These are phyloP conservation scores for Monosporascus sp. DNA, from an alignment of 2,329 filamentous ascomycete species.

Conservation along the genomic window DNA sequence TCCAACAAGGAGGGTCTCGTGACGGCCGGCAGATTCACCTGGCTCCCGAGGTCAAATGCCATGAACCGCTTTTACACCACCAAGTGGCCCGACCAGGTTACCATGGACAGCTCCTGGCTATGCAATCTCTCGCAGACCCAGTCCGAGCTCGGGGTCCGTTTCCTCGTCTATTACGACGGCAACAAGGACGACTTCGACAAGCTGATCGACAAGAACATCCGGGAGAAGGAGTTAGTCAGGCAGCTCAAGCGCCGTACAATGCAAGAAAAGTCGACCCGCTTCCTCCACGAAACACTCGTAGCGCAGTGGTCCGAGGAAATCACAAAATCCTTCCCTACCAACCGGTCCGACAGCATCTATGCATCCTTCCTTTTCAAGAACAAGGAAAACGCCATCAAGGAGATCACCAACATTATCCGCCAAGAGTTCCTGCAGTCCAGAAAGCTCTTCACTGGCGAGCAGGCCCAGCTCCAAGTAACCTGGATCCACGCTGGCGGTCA, in stretches of 20 bases:
- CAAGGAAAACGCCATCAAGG: not conserved
- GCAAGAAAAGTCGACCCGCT: constrained; percentile 18
- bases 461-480: constrained; percentile 11
- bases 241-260: constrained; percentile 18
- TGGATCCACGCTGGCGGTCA: constrained; percentile 18
- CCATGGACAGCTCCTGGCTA: constrained; percentile 23
- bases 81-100: constrained; percentile 22
- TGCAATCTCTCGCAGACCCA: constrained; percentile 4
- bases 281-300: constrained; percentile 25
- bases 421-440: constrained; percentile 13
- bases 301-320: constrained; percentile 25
- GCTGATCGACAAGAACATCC: constrained; percentile 9
- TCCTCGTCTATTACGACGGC: constrained; percentile 14
- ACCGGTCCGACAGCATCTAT: constrained; percentile 20
- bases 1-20: constrained; percentile 4
- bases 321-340: constrained; percentile 15
- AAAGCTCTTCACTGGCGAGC: constrained; percentile 9
- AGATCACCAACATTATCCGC: constrained; percentile 8
- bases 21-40: constrained; percentile 21
- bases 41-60: constrained; percentile 2
- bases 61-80: constrained; percentile 15
- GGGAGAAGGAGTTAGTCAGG: constrained; percentile 4
- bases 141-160: constrained; percentile 4
- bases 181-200: constrained; percentile 7
- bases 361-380: constrained; percentile 20